These are phyloP conservation scores for Plasmodium coatneyi DNA, from an alignment of 169 alveolate species.

Conservation along the genomic window DNA sequence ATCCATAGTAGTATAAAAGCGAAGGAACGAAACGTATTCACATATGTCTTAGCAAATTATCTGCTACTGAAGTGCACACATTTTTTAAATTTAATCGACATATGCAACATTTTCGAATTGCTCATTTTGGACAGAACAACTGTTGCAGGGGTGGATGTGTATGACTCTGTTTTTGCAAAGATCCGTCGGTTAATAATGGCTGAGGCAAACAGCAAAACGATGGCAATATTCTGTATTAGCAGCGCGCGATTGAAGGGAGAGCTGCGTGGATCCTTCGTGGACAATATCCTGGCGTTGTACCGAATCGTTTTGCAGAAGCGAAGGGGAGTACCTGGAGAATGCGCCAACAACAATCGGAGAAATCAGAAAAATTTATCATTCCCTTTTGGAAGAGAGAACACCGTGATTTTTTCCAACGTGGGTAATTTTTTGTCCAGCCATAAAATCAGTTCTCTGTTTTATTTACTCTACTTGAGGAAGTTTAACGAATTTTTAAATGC, in stretches of 20 bases:
- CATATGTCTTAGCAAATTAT: slow-evolving; percentile 38
- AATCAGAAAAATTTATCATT: neutral
- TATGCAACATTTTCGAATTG: slow-evolving; percentile 64
- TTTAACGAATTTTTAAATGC: slow-evolving; percentile 13
- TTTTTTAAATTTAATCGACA: slow-evolving; percentile 60
- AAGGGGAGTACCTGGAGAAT: neutral
- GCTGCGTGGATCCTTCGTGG: neutral
- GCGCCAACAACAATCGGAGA: neutral
- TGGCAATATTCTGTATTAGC: slow-evolving; percentile 54
- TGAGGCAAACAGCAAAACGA: slow-evolving; percentile 16
- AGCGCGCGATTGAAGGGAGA: slow-evolving; percentile 18
- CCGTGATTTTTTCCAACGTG: slow-evolving; percentile 38
- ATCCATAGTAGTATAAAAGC: slow-evolving; percentile 35
- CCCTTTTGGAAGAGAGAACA: slow-evolving; percentile 36
- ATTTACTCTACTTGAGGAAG: slow-evolving; percentile 54
- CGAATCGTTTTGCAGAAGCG: slow-evolving; percentile 43
- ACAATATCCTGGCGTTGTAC: slow-evolving; percentile 21
- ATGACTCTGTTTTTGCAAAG: slow-evolving; percentile 10
- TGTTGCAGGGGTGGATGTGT: neutral
- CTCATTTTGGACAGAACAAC: neutral
- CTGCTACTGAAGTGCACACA: slow-evolving; percentile 25
- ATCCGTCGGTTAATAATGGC: slow-evolving; percentile 32
- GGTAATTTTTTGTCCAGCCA: slow-evolving; percentile 38
- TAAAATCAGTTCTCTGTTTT: slow-evolving; percentile 50
- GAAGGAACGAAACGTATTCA: slow-evolving; percentile 25